Evolutionary conservation across 1,139 yeast genomes (phyloP).

Genomic region (Kazachstania sp.): DNA sequence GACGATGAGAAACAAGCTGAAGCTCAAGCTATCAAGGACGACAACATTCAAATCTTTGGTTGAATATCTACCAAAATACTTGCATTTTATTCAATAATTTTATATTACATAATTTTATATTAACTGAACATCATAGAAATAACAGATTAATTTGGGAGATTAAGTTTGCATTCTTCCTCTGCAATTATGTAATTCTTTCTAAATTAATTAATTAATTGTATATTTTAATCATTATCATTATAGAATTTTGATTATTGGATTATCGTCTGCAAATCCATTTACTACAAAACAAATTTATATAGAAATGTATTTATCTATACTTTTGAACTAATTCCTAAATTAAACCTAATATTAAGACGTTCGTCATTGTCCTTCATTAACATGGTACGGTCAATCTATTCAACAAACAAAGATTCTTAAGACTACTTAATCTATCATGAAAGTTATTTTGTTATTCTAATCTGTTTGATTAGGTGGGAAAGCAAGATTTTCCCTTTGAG

Average conservation of each 20-base stretch:
- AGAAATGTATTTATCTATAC: background rate
- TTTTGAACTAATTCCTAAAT: background rate
- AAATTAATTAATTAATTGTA: too few species aligned
- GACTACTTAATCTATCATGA: too few species aligned
- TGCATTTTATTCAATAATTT: background rate
- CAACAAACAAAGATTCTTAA: too few species aligned
- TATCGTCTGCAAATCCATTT: background rate
- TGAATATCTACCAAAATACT: slow-evolving; percentile 12
- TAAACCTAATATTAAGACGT: too few species aligned
- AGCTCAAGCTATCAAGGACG: slow-evolving; percentile 37
- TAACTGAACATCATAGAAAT: slow-evolving; percentile 1
- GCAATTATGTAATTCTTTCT: too few species aligned
- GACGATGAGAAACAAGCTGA: slow-evolving; percentile 31
- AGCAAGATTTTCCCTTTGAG: slow-evolving; percentile 87
- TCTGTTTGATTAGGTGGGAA: slow-evolving; percentile 48
- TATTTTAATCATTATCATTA: background rate
- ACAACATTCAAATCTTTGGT: slow-evolving; percentile 51
- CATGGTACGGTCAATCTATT: too few species aligned
- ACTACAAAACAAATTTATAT: background rate
- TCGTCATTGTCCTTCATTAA: too few species aligned
- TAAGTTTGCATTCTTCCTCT: too few species aligned
- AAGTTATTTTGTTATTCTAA: background rate
- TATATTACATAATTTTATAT: background rate
- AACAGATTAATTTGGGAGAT: too few species aligned
- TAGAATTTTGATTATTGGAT: background rate